Evolutionary conservation across 768 basidiomycete species (phyloP), one percentile per base, ranked within the genome.

Genomic region (Leccinum variicolor): DNA sequence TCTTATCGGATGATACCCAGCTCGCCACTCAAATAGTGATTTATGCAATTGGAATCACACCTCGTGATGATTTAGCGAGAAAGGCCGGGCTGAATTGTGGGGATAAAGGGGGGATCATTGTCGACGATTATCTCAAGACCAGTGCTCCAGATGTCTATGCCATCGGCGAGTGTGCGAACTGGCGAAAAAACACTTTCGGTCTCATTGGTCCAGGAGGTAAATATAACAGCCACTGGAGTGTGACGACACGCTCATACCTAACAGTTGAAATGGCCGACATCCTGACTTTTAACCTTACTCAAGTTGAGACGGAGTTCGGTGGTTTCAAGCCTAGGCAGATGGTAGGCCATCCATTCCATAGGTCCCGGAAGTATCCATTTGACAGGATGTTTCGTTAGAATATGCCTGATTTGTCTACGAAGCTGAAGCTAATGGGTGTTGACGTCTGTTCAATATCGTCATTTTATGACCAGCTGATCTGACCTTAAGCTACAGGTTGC

Each of bases 81-180:
- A 65, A 66, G 2, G 74, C 80, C 2, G 85, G 85, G 4, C 80
- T 91, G 59, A 63, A 75, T 50, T 80, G 79, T 53, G 67, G 75
- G 46, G 51, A 71, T 1, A 75, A 76, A 19, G 83, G 84, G 6
- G 89, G 89, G 0, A 77, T 90, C 59, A 64, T 78, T 4, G 83
- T 89, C 8, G 76, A 80, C 29, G 84, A 87, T 56, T 70, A 74
- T 52, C 71, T 90, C 49, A 68, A 75, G 64, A 89, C 87, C 1
- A 84, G 79, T 10, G 80, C 77, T 1, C 64, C 78, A 41, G 81
- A 84, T 52, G 80, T 89, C 6, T 90, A 82, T 61, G 88, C 89
- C 6, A 85, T 91, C 50, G 89, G 89, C 5, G 89, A 90, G 69
- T 91, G 89, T 65, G 87, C 87, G 1, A 78, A 76, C 50, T 90